phyloP scores from a whole-genome alignment of 2,329 filamentous ascomycete genomes.

The Fusarium torreyae region DNA sequence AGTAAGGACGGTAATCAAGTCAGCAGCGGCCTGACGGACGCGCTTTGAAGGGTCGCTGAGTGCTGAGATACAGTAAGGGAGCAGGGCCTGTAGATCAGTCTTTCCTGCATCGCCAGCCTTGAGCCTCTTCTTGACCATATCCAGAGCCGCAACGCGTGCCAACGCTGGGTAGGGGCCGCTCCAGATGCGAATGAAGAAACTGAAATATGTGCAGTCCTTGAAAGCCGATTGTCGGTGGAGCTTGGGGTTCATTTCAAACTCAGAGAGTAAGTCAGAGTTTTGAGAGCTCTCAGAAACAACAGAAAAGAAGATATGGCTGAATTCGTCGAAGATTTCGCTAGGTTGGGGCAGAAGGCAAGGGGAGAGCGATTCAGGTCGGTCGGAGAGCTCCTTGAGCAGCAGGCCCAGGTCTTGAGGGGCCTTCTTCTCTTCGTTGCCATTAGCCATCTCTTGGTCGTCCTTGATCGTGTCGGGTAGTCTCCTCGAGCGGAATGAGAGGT shows the following conservation, averaged over 20 bases:
- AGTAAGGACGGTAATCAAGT: constrained; percentile 73
- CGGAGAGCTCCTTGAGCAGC: constrained; percentile 58
- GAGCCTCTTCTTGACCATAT: constrained; percentile 72
- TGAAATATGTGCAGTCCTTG: constrained; percentile 77
- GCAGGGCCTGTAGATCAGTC: constrained; percentile 80
- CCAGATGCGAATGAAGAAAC: constrained; percentile 83
- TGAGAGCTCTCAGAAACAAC: constrained; percentile 64
- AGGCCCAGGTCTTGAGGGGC: constrained; percentile 57
- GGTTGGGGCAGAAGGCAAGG: constrained; percentile 68
- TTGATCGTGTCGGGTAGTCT: constrained; percentile 65
- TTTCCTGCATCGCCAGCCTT: constrained; percentile 64
- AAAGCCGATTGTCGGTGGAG: constrained; percentile 69
- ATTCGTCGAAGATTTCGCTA: constrained; percentile 69
- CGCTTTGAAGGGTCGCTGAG: constrained; percentile 82
- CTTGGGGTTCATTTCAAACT: constrained; percentile 69
- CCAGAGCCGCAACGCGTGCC: constrained; percentile 78
- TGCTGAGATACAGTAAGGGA: constrained; percentile 86
- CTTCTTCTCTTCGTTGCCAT: constrained; percentile 47
- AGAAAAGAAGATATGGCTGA: constrained; percentile 71
- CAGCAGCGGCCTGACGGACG: constrained; percentile 82
- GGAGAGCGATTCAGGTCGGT: constrained; percentile 56
- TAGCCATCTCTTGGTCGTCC: constrained; percentile 61
- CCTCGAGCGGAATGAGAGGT: constrained; percentile 75
- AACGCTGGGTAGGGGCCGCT: constrained; percentile 78
- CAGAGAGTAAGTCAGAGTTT: constrained; percentile 58